Percentiles rank a stretch among this genome's conserved stretches.
Conservation (phyloP, 352 stramenopile species). For the Pythium volutum region DNA sequence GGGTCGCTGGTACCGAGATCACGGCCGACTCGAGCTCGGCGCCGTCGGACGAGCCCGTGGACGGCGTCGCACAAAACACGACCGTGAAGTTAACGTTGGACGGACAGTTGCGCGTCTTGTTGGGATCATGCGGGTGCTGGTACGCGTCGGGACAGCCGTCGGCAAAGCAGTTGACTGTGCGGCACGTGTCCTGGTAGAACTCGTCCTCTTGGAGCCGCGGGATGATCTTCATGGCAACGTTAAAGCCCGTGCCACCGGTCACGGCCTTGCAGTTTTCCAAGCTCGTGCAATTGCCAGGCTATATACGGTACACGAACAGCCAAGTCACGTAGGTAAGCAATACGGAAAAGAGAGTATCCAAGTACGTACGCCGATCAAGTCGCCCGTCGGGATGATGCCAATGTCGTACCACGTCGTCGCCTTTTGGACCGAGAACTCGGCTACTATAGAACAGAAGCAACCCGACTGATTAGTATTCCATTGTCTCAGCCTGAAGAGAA, state of each 20-base stretch:
- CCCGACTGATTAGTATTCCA: not conserved
- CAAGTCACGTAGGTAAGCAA: not conserved
- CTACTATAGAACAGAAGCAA: constrained; percentile 9
- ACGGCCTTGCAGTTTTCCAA: constrained; percentile 47
- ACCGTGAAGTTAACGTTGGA: constrained; percentile 34
- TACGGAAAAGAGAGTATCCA: not conserved
- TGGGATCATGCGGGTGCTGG: constrained; percentile 46
- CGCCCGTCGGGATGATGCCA: constrained; percentile 23
- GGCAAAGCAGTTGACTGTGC: constrained; percentile 41
- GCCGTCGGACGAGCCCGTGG: constrained; percentile 8
- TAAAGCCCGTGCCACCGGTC: constrained; percentile 57
- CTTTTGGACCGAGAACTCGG: constrained; percentile 25
- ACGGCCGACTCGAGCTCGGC: constrained; percentile 6
- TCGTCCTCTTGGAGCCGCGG: constrained; percentile 14
- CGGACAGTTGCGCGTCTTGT: constrained; percentile 58
- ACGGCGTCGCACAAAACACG: constrained; percentile 37
- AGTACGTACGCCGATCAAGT: constrained; percentile 15
- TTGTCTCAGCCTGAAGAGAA: not conserved
- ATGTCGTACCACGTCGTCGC: constrained; percentile 27
- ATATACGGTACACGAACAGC: not conserved
- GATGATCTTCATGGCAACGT: constrained; percentile 56
- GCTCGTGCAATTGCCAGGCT: constrained; percentile 47
- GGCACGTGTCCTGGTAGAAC: constrained; percentile 26
- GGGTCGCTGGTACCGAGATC: not conserved
- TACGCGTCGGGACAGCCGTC: constrained; percentile 61